Evolutionary conservation across 2,329 filamentous ascomycete genomes (phyloP), one percentile per base, ranked within the genome.

Genomic region (Exophiala spinifera): DNA sequence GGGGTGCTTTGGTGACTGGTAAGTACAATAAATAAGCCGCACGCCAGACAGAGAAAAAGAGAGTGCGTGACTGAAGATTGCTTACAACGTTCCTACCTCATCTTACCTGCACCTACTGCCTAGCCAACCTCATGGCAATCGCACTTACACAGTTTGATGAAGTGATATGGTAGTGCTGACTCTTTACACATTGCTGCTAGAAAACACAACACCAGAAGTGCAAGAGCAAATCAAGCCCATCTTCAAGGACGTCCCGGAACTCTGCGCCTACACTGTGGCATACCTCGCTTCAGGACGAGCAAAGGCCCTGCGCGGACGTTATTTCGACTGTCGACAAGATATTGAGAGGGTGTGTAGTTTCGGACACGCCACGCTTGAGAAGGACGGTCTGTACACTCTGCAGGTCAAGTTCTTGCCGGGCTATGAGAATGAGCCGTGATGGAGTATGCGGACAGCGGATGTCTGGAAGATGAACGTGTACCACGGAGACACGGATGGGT

Each of bases 311-410:
- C 39, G 49, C 1, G 49, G 49, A 28, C 39, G 34, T 17, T 52
- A 45, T 25, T 44, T 52, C 23, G 49, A 52, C 17, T 52, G 49
- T 19, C 20, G 49, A 17, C 49, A 52, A n/a, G 49, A 52, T 21
- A 45, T 52, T 19, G 39, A 43, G n/a, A 31, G 40, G 14, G 40
- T 52, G 8, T 45, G 39, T 14, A 42, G 23, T 46, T 25, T 45
- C 7, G 49, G 49, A 1, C 25, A 42, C 10, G 21, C 36, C 17
- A 45, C 31, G 4, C 42, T 52, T 1, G 25, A 46, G 15, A n/a
- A 44, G 1, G n/a, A 49, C 5, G 33, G 33, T n/a, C 33, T 49
- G 20, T 52, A 52, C 28, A 52, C 31, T 34, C 19, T 52, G 10
- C 28, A 31, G 2, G 19, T 52, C 21, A 45, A 52, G 10, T 52